Percentiles rank a stretch among this genome's conserved stretches.
These are phyloP conservation scores for Pythium vanterpoolii DNA, from an alignment of 352 stramenopile species.

Conservation along the genomic window DNA sequence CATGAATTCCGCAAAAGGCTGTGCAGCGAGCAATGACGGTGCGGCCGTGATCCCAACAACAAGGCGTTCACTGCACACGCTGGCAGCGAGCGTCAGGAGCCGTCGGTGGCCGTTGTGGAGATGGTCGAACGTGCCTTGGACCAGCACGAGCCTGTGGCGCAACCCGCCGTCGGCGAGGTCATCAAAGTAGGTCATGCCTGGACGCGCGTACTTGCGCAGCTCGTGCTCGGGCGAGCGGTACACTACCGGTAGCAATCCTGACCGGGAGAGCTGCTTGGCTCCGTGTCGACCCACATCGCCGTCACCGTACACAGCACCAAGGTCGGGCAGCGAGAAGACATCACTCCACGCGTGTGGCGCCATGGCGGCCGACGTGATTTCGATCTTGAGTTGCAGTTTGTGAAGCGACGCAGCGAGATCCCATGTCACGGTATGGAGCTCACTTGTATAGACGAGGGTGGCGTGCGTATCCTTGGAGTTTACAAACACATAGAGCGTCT, in stretches of 20 bases:
- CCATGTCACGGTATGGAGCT: slow-evolving; percentile 73
- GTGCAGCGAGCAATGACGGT: slow-evolving; percentile 68
- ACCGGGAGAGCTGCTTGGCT: slow-evolving; percentile 40
- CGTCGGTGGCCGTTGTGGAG: slow-evolving; percentile 92
- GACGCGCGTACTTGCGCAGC: slow-evolving; percentile 46
- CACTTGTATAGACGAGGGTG: slow-evolving; percentile 70
- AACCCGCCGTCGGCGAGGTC: slow-evolving; percentile 15
- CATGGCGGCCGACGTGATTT: slow-evolving; percentile 19
- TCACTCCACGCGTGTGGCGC: slow-evolving; percentile 52
- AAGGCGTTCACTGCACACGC: slow-evolving; percentile 43
- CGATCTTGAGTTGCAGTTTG: slow-evolving; percentile 47
- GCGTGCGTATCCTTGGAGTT: slow-evolving; percentile 45
- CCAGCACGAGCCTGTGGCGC: slow-evolving; percentile 43
- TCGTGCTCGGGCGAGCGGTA: slow-evolving; percentile 60
- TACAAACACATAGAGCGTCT: slow-evolving; percentile 65
- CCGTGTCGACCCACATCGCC: slow-evolving; percentile 31
- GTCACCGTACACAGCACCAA: slow-evolving; percentile 66
- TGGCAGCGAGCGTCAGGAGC: slow-evolving; percentile 71
- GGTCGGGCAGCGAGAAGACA: slow-evolving; percentile 53
- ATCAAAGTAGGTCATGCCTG: slow-evolving; percentile 37
- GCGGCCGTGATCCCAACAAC: slow-evolving; percentile 81
- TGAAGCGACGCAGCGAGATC: slow-evolving; percentile 41
- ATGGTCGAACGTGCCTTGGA: slow-evolving; percentile 90
- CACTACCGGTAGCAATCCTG: slow-evolving; percentile 51
- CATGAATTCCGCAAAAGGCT: slow-evolving; percentile 69